Evolutionary conservation across 1,139 yeast species (phyloP).

Genomic region (Pneumocystis wakefieldiae): DNA sequence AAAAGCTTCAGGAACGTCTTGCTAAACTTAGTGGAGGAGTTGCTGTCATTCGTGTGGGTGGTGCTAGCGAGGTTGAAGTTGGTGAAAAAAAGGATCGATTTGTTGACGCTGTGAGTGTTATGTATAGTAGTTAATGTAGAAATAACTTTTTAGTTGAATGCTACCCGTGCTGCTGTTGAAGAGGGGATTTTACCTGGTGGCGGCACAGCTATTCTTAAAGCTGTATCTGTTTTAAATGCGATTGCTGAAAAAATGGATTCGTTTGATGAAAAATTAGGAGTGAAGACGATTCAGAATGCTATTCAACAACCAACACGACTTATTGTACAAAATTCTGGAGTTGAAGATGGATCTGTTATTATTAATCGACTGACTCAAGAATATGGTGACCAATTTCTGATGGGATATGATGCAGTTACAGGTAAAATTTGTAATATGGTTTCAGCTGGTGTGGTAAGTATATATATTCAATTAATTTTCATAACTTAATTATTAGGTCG

Average conservation of each 20-base stretch:
- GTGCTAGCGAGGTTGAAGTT: constrained; percentile 94
- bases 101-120: constrained; percentile 58
- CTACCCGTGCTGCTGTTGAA: constrained; percentile 98
- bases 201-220: constrained; percentile 96
- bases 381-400: constrained; percentile 73
- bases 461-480: not conserved
- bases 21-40: constrained; percentile 99
- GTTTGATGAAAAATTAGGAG: constrained; percentile 97
- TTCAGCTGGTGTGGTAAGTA: constrained; percentile 67
- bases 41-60: constrained; percentile 97
- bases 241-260: constrained; percentile 54
- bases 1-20: constrained; percentile 93
- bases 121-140: not conserved
- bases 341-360: constrained; percentile 81
- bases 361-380: constrained; percentile 83
- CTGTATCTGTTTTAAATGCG: constrained; percentile 64
- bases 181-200: constrained; percentile 99
- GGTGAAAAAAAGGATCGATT: constrained; percentile 99
- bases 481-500: constrained; percentile 28
- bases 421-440: constrained; percentile 95
- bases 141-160: constrained; percentile 37
- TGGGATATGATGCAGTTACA: constrained; percentile 87
- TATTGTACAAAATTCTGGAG: constrained; percentile 96
- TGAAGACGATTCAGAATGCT: constrained; percentile 86
- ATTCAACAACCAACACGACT: constrained; percentile 94